phyloP scores from a whole-genome alignment of 805 yeast species.

The Candida alai region DNA sequence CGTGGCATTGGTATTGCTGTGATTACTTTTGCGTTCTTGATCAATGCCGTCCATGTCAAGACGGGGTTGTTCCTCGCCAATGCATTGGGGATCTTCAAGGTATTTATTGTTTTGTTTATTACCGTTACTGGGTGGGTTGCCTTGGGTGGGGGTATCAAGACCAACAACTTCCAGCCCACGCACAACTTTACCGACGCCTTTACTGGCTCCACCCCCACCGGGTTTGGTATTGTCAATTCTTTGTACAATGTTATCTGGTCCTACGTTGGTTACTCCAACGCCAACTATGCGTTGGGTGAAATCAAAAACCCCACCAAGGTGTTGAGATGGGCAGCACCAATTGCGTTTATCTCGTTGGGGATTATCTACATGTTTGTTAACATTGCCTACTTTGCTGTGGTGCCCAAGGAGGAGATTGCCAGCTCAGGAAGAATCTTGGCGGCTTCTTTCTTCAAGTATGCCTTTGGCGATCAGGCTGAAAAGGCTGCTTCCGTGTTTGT shows the following conservation, averaged over 20 bases:
- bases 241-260: slow-evolving; percentile 84
- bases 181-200: slow-evolving; percentile 60
- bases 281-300: slow-evolving; percentile 79
- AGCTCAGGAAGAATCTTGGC: slow-evolving; percentile 69
- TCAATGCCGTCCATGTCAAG: slow-evolving; percentile 59
- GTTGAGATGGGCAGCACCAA: slow-evolving; percentile 70
- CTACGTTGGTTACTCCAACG: slow-evolving; percentile 78
- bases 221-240: slow-evolving; percentile 71
- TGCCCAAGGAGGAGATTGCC: slow-evolving; percentile 59
- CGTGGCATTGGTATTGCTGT: slow-evolving; percentile 76
- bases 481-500: slow-evolving; percentile 76
- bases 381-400: slow-evolving; percentile 79
- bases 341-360: slow-evolving; percentile 57
- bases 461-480: slow-evolving; percentile 66
- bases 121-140: slow-evolving; percentile 82
- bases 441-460: slow-evolving; percentile 68
- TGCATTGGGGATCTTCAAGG: slow-evolving; percentile 65
- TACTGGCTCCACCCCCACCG: slow-evolving; percentile 50
- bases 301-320: slow-evolving; percentile 69
- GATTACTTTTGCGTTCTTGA: slow-evolving; percentile 62
- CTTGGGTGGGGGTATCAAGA: slow-evolving; percentile 63
- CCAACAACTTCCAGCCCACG: slow-evolving; percentile 46
- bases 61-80: slow-evolving; percentile 63
- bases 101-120: slow-evolving; percentile 66
- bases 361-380: slow-evolving; percentile 72